phyloP scores from a whole-genome alignment of 2,329 filamentous ascomycete species.

The Fusarium sacchari region DNA sequence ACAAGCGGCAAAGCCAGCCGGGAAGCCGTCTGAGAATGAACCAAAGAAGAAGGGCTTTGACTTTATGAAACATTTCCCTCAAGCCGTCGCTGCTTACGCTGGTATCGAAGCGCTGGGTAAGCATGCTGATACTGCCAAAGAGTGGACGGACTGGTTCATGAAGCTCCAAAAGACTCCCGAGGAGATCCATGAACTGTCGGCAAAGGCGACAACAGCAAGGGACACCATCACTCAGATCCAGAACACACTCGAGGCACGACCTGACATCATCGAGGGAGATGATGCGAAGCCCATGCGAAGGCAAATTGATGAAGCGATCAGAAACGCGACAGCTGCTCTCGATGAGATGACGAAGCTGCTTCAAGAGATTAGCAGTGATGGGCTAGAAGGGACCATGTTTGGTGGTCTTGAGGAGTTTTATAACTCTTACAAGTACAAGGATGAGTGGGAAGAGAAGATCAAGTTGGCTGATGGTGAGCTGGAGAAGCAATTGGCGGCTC shows the following conservation, averaged over 20 bases:
- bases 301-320: conserved; percentile 46
- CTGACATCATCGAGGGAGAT: conserved; percentile 47
- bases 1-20: not conserved
- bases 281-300: conserved; percentile 40
- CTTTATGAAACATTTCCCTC: conserved; percentile 40
- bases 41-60: conserved; percentile 3
- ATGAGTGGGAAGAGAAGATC: conserved; percentile 47
- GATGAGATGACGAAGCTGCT: conserved; percentile 47
- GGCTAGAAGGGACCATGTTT: conserved; percentile 31
- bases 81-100: conserved; percentile 41
- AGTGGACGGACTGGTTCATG: conserved; percentile 49
- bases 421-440: conserved; percentile 48
- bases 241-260: conserved; percentile 41
- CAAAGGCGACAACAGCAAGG: conserved; percentile 43
- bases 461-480: conserved; percentile 44
- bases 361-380: conserved; percentile 42
- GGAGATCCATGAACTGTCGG: conserved; percentile 44
- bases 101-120: conserved; percentile 41
- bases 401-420: conserved; percentile 46
- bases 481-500: conserved; percentile 42
- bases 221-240: conserved; percentile 49
- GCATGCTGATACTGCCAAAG: conserved; percentile 47
- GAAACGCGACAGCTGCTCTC: conserved; percentile 40
- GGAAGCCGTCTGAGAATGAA: not conserved
- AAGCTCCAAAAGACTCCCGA: conserved; percentile 46